phyloP scores from a whole-genome alignment of 1,284 basidiomycete species.

The Psilocybe mexicana region DNA sequence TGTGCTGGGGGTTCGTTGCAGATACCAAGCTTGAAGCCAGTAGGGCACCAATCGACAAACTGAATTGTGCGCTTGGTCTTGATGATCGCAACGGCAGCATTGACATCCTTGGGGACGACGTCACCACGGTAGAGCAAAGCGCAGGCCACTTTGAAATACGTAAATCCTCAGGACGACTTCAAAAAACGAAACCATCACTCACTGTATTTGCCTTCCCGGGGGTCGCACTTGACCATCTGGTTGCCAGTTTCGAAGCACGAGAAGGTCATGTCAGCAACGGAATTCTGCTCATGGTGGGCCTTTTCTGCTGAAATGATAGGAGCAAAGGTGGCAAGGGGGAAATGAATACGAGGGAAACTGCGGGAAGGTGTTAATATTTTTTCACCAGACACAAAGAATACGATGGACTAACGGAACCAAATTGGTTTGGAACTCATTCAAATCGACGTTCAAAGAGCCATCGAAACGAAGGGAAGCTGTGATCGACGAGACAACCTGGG shows the following conservation, averaged over 20 bases:
- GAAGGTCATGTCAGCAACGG: slow-evolving; percentile 97
- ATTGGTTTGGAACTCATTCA: slow-evolving; percentile 99
- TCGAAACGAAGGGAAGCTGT: slow-evolving; percentile 98
- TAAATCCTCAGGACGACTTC: not conserved
- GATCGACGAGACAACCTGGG: slow-evolving; percentile 97
- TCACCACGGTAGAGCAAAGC: slow-evolving; percentile 92
- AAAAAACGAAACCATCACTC: slow-evolving; percentile 29
- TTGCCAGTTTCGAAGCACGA: slow-evolving; percentile 97
- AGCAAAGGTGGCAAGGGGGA: slow-evolving; percentile 95
- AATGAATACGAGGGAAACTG: slow-evolving; percentile 97
- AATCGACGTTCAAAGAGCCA: slow-evolving; percentile 96
- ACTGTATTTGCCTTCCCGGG: slow-evolving; percentile 97
- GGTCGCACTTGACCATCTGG: slow-evolving; percentile 99
- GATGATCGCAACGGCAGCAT: slow-evolving; percentile 90
- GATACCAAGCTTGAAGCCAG: slow-evolving; percentile 96
- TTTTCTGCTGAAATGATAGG: slow-evolving; percentile 90
- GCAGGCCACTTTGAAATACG: slow-evolving; percentile 68
- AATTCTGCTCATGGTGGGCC: slow-evolving; percentile 96
- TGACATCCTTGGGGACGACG: slow-evolving; percentile 96
- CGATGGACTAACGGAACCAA: slow-evolving; percentile 77
- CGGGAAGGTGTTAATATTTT: slow-evolving; percentile 4
- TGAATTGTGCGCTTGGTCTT: slow-evolving; percentile 98
- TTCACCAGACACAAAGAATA: not conserved
- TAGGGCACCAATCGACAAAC: slow-evolving; percentile 98
- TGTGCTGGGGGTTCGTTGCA: slow-evolving; percentile 94